Base-by-base conservation (phyloP, 1,139 yeast genomes). In the Hemisphaericaspora xylanilytica region DNA sequence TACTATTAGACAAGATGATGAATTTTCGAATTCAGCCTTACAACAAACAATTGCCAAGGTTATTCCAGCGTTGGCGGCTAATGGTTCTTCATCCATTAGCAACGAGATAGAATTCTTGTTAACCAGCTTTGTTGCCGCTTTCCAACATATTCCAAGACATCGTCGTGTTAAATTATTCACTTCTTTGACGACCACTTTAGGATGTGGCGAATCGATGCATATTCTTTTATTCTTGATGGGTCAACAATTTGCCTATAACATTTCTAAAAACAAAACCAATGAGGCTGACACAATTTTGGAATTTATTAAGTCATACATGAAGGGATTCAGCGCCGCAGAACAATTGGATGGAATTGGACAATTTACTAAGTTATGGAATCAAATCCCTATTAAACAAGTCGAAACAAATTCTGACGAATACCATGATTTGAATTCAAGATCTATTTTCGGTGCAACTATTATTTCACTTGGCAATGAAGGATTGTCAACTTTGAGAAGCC, bases 1-100 rank as follows among this genome's bases (percentile, higher is more conserved):
- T 54, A 89, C 97, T 10, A 79, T 94, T 37, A 83, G 96, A 56
- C 97, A 92, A 65, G 98, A 92, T 61, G 97, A 92, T 59, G 97
- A 89, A 55, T 90, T 87, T 58, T 87, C 97, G 2, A 85, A 85
- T 33, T 85, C 86, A 48, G 97, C 92, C 28, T 88, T 94, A 46
- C 96, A 89, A 55, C 94, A 88, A 58, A 92, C 99, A 3, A 85
- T 92, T 38, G 71, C 86, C 12, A 83, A 86, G 51, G 96, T 92
- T 36, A 82, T 92, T 33, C 98, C 98, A 3, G 96, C 97, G 0
- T 73, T 92, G 46, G 80, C 94, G 8, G 70, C 75, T 14, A 78
- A 80, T 38, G 78, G 81, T 7, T 70, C 75, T 21, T 70, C 73
- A 31, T 63, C 68, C 16, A 64, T 73, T 41, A 61, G 63, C 18